Conservation (phyloP, 352 stramenopile genomes). For the Globisporangium middletonii region DNA sequence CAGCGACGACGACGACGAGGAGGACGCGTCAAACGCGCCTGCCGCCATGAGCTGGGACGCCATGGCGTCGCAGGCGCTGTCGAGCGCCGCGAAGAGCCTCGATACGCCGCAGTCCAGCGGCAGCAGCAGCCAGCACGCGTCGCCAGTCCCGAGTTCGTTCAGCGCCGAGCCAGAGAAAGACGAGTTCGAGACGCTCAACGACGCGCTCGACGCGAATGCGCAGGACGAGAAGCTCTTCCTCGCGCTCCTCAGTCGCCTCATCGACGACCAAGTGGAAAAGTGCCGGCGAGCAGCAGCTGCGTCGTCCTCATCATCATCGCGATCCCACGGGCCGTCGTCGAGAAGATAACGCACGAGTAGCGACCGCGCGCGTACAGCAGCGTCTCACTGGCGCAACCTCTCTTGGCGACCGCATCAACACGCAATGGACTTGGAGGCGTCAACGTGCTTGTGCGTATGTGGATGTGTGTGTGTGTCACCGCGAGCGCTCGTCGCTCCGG, state of each 20-base stretch:
- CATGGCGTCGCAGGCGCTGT: conserved; percentile 49
- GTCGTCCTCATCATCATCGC: neutral
- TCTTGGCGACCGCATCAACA: too few relatives aligned
- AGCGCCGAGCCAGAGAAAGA: conserved; percentile 50
- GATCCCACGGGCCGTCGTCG: neutral
- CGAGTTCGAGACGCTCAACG: conserved; percentile 71
- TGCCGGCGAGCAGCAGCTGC: conserved; percentile 20
- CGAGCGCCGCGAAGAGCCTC: conserved; percentile 25
- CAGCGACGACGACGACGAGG: conserved; percentile 32
- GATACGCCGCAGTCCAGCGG: neutral
- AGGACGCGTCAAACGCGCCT: neutral
- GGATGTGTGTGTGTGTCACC: neutral
- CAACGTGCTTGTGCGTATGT: neutral
- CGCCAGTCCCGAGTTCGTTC: conserved; percentile 17
- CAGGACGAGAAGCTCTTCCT: conserved; percentile 78
- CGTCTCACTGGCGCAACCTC: neutral
- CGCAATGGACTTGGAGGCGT: too few relatives aligned
- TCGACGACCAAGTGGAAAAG: conserved; percentile 61
- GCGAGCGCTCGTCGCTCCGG: neutral
- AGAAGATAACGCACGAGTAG: conserved; percentile 1
- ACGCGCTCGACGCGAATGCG: conserved; percentile 45
- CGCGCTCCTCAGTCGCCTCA: conserved; percentile 43
- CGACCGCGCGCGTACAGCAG: too few relatives aligned
- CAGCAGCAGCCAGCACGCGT: conserved; percentile 1
- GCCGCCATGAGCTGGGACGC: conserved; percentile 35